Evolutionary conservation across 352 stramenopile genomes (phyloP), one percentile per base, ranked within the genome.

Genomic region (Phytophthora capsici): DNA sequence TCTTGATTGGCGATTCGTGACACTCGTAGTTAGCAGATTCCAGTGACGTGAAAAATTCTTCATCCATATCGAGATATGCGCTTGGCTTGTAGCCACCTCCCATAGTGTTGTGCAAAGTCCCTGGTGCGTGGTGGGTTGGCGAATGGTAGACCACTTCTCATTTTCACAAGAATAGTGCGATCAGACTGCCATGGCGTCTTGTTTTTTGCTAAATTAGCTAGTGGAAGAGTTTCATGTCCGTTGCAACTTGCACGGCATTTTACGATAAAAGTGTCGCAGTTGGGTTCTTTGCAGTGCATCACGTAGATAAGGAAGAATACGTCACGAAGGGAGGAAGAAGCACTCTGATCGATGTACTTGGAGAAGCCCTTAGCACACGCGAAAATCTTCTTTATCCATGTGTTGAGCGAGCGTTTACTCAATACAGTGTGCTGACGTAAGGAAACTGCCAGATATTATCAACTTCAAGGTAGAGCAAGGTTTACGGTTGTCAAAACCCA

Each of bases 61-160:
- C 59, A 34, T 77, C 69, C 59, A 71, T 71, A 16, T 78, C 69
- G 26, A 52, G 54, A 57, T 71, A 71, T 16, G 64, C 69, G 20
- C 54, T 69, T 10, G 51, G 54, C 3, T 55, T 54, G 28, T 43
- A 41, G 26, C 56, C 50, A 53, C 43, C 13, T 3, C 50, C 51
- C 51, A 72, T 72, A 8, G 17, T 41, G 51, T 20, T n/a, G 13
- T 0, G n/a, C n/a, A 30, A 75, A 73, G 71, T 74, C 9, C 38
- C 17, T 20, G 19, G 2, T 16, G 3, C 4, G 30, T 9, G 16
- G 57, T 48, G 19, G 13, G 19, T 19, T 63, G 51, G 22, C 9
- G 45, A 68, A 48, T 56, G 23, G 4, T 14, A 20, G 6, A 8
- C 12, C 3, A 26, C 14, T 37, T 28, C 17, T 36, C 26, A 13